Percentiles rank a stretch among this genome's conserved stretches.
phyloP scores from a whole-genome alignment of 108 stramenopile genomes.

The Fistulifera solaris region DNA sequence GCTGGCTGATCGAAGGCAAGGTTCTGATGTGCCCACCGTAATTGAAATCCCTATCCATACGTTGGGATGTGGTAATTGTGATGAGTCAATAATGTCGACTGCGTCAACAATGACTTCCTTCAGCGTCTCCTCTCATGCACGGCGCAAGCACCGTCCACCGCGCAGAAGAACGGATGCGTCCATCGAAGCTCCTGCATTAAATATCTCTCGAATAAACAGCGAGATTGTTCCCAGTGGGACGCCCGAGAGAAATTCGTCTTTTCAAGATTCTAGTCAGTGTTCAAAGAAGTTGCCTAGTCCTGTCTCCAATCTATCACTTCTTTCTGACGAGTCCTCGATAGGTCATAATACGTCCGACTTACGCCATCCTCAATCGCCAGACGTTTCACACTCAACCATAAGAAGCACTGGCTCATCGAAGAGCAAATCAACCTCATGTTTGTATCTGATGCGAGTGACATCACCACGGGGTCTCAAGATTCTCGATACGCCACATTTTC shows the following conservation, averaged over 20 bases:
- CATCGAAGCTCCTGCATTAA: neutral
- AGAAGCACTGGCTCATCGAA: neutral
- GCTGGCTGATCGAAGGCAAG: constrained; percentile 44
- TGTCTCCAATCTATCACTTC: constrained; percentile 37
- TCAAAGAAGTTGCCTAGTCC: constrained; percentile 18
- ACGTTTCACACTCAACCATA: constrained; percentile 6
- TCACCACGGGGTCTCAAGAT: constrained; percentile 75
- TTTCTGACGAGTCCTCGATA: constrained; percentile 35
- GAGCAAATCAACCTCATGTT: constrained; percentile 5
- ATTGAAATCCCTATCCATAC: neutral
- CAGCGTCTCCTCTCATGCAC: constrained; percentile 2
- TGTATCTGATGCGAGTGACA: constrained; percentile 66
- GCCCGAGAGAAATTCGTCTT: constrained; percentile 8
- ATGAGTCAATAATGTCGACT: neutral
- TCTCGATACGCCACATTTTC: constrained; percentile 80
- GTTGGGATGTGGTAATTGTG: constrained; percentile 6
- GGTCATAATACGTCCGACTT: neutral
- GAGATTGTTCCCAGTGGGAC: constrained; percentile 2
- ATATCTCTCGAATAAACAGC: too few species aligned
- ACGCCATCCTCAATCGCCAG: constrained; percentile 4
- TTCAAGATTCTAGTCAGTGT: neutral
- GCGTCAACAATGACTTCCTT: too few species aligned
- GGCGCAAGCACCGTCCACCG: constrained; percentile 42
- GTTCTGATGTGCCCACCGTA: constrained; percentile 14
- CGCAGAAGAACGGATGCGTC: constrained; percentile 21